These are phyloP conservation scores for Asterophora lycoperdoides DNA, from an alignment of 768 basidiomycete species.

Conservation along the genomic window DNA sequence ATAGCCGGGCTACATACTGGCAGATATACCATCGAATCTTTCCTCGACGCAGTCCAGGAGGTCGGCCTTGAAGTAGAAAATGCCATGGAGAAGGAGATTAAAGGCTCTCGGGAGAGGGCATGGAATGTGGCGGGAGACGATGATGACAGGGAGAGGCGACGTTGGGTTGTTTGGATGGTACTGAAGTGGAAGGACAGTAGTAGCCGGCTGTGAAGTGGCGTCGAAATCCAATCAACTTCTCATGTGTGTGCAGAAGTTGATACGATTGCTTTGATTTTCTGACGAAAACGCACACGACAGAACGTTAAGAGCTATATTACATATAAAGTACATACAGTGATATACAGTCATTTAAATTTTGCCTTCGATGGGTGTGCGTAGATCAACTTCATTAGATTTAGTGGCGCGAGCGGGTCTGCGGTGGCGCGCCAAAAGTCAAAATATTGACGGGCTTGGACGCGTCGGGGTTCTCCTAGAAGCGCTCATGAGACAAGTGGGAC, in stretches of 20 bases:
- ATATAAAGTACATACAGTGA: too few relatives aligned
- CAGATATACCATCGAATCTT: slow-evolving; percentile 63
- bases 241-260: too few relatives aligned
- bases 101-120: slow-evolving; percentile 31
- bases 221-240: too few relatives aligned
- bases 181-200: slow-evolving; percentile 38
- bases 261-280: too few relatives aligned
- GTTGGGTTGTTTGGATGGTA: slow-evolving; percentile 69
- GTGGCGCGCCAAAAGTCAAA: slow-evolving; percentile 41
- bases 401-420: slow-evolving; percentile 23
- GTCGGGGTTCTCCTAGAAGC: slow-evolving; percentile 33
- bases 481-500: slow-evolving; percentile 1
- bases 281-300: too few relatives aligned
- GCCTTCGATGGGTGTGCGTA: slow-evolving; percentile 2
- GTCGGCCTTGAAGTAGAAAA: slow-evolving; percentile 45
- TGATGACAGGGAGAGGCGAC: slow-evolving; percentile 62
- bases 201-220: not conserved
- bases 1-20: slow-evolving; percentile 77
- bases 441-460: slow-evolving; percentile 40
- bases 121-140: slow-evolving; percentile 57
- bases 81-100: slow-evolving; percentile 45
- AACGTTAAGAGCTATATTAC: too few relatives aligned
- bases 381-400: slow-evolving; percentile 24
- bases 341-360: too few relatives aligned
- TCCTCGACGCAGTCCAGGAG: slow-evolving; percentile 37